Conservation (phyloP, 1,284 basidiomycete species). For the Austroboletus niveus region DNA sequence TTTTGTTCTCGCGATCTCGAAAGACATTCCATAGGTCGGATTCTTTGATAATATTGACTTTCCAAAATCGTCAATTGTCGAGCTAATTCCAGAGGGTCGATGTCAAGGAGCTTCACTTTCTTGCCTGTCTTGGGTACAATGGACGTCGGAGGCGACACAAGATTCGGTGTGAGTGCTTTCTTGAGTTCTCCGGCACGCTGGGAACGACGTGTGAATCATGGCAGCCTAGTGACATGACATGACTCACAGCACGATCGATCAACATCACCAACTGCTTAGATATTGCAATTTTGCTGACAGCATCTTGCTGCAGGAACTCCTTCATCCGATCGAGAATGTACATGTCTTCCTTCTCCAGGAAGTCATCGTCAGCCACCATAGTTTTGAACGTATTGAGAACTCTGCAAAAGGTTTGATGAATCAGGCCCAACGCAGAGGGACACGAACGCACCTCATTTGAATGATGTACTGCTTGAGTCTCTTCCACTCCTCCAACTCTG, state of each 20-base stretch:
- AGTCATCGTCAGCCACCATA: slow-evolving; percentile 78
- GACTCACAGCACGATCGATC: slow-evolving; percentile 75
- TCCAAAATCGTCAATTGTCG: slow-evolving; percentile 95
- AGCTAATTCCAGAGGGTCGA: slow-evolving; percentile 90
- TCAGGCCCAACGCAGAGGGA: background rate
- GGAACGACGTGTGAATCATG: slow-evolving; percentile 19
- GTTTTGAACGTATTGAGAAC: slow-evolving; percentile 83
- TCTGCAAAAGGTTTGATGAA: slow-evolving; percentile 37
- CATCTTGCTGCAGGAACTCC: slow-evolving; percentile 70
- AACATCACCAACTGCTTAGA: slow-evolving; percentile 71
- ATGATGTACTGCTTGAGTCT: slow-evolving; percentile 89
- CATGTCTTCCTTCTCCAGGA: slow-evolving; percentile 79
- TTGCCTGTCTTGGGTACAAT: slow-evolving; percentile 74
- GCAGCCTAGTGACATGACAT: slow-evolving; percentile 6
- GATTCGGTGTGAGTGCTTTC: slow-evolving; percentile 49
- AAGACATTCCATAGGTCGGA: slow-evolving; percentile 90
- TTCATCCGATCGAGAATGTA: slow-evolving; percentile 78
- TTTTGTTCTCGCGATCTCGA: slow-evolving; percentile 75
- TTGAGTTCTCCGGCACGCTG: slow-evolving; percentile 57
- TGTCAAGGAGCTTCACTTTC: slow-evolving; percentile 82
- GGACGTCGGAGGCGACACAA: slow-evolving; percentile 66
- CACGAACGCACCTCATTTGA: slow-evolving; percentile 68
- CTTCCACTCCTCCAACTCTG: slow-evolving; percentile 80
- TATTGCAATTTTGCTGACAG: slow-evolving; percentile 61
- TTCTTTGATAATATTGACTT: slow-evolving; percentile 82